Evolutionary conservation across 306 rosid genomes (phyloP).

Genomic region (Pterocarpus santalinus): DNA sequence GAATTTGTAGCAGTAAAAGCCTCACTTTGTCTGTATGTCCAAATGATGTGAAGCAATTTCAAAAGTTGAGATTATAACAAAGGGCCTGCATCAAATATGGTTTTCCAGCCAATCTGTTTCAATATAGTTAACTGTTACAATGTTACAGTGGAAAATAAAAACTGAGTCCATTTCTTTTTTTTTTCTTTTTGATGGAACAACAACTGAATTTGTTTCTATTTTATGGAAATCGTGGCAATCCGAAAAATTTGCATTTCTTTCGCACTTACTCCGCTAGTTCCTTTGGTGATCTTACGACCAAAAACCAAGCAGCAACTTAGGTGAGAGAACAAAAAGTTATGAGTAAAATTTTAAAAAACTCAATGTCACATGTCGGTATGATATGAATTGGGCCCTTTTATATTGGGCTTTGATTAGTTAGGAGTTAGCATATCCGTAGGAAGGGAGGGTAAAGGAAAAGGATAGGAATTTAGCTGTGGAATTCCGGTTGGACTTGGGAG

Average conservation of each 20-base stretch:
- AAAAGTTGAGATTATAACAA: slow-evolving; percentile 58
- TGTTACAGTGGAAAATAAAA: not conserved
- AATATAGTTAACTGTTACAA: not conserved
- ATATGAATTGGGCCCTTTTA: not conserved
- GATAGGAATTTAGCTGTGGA: no score
- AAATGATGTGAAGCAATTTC: slow-evolving; percentile 11
- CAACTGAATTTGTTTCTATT: no score
- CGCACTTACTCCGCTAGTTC: not conserved
- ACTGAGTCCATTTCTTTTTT: not conserved
- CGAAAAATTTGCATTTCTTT: slow-evolving; percentile 6
- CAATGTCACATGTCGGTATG: not conserved
- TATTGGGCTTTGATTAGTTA: no score
- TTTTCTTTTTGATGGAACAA: no score
- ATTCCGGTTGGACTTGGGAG: no score
- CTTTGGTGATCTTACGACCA: slow-evolving; percentile 9
- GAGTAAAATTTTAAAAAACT: not conserved
- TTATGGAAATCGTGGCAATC: not conserved
- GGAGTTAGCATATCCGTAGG: no score
- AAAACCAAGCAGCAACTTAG: not conserved
- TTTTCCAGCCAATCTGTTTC: not conserved
- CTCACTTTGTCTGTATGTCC: not conserved
- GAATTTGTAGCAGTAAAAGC: not conserved
- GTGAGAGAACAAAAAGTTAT: not conserved
- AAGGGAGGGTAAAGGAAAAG: no score
- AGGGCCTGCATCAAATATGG: no score